phyloP scores from a whole-genome alignment of 208 protist genomes.

The Acanthamoeba royreba region DNA sequence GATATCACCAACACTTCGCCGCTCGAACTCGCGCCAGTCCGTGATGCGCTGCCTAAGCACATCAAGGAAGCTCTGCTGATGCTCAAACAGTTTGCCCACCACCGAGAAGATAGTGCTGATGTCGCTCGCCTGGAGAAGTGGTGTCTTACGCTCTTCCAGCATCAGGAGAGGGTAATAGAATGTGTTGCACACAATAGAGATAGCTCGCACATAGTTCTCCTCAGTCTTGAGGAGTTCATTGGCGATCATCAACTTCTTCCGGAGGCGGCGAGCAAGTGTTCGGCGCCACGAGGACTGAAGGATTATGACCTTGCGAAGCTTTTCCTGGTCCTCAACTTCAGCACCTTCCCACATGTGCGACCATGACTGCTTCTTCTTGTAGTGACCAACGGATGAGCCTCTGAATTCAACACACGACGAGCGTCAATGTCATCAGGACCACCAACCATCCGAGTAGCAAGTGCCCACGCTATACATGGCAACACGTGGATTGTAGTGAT shows the following conservation, averaged over 20 bases:
- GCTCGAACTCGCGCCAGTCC: background rate
- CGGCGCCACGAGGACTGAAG: background rate
- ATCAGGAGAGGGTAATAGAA: conserved; percentile 2
- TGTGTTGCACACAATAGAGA: background rate
- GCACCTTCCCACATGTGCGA: background rate
- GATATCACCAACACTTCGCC: background rate
- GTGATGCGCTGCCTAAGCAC: background rate
- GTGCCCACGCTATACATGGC: background rate
- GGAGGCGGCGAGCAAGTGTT: background rate
- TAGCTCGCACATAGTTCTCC: background rate
- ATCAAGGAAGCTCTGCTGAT: background rate
- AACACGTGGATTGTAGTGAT: background rate
- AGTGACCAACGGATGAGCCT: background rate
- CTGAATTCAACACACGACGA: background rate
- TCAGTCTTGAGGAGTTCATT: conserved; percentile 19
- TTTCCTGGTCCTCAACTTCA: background rate
- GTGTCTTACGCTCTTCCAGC: background rate
- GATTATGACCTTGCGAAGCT: background rate
- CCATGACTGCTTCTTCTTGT: conserved; percentile 10
- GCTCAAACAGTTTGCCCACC: background rate
- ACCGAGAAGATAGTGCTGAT: conserved; percentile 26
- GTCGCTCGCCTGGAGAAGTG: background rate
- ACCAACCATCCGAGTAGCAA: no score
- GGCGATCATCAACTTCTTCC: conserved; percentile 18
- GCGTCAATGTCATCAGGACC: no score